Evolutionary conservation across 2,329 filamentous ascomycete genomes (phyloP), one percentile per base, ranked within the genome.

Genomic region (Septoria linicola): DNA sequence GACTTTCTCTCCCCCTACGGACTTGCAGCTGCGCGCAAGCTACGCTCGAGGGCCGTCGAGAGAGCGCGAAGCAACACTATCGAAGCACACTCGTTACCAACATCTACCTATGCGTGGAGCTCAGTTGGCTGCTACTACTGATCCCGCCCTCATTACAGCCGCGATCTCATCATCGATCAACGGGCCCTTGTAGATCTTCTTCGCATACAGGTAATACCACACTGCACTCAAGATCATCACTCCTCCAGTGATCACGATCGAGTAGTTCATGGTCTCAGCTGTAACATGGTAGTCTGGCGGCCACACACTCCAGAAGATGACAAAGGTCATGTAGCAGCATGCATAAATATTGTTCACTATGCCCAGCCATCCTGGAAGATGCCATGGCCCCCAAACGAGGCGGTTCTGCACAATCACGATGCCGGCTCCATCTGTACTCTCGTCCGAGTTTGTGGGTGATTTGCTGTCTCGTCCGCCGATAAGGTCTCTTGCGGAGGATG

Each of bases 271-370:
- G 8, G 66, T 66, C 11, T 57, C 58, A 1, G 67, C 63, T 6
- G 60, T 61, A 1, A 70, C 66, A 3, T 66, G 63, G 8, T 64
- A 64, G n/a, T 54, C 54, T 6, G 67, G 64, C n/a, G 73, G 73
- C 73, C 73, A 77, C 40, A 82, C 78, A 17, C 72, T 75, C 72
- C 78, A 83, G 65, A 83, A 82, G 8, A 79, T 73, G 2, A 82
- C 70, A 34, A 82, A 75, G 1, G 77, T 51, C 62, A 78, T 74
- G 59, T 81, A 83, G 2, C 70, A 42, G 58, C 76, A 79, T 1
- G 79, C 74, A 42, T 80, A 77, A 1, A 70, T 61, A 50, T 83
- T 83, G 62, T 82, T 82, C 17, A 74, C 59, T 4, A 73, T 77
- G 0, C 80, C 80, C 1, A 78, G 61, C 0, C 70, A 60, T 3